Evolutionary conservation across 2,329 filamentous ascomycete genomes (phyloP), one percentile per base, ranked within the genome.

Genomic region (Penicillium sp.): DNA sequence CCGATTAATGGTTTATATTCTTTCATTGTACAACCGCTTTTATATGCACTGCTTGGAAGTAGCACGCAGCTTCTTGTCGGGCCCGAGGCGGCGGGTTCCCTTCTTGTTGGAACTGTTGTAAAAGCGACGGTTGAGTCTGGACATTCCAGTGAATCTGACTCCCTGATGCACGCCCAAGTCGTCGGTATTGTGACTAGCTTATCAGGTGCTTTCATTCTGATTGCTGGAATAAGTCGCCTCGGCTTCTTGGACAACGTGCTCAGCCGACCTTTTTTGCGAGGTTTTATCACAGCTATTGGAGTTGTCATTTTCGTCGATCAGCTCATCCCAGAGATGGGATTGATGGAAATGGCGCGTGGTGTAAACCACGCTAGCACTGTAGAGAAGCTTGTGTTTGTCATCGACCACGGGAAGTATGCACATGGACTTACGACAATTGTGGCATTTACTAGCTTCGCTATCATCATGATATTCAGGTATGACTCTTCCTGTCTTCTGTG

Each of bases 301-400:
- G 90, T 97, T 56, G 92, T 97, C 62, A 97, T 99, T 68, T 85
- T 95, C 40, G 90, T 97, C 35, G 94, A 97, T 71, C 94, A 99
- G 74, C 77, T 96, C 46, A 89, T 97, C 53, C 92, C 93, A 0
- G 91, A 97, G 72, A 81, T 96, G 65, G 94, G 94, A 0, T 80
- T 99, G 21, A 81, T 80, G 38, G 76, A 80, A 1, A 73, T 85
- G 18, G 90, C 91, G 0, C 84, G 83, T 1, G 81, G 83, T n/a
- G 83, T 91, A 2, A 83, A 83, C 45, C 93, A 97, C 67, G 91
- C 90, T 16, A 97, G 90, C 70, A 92, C 88, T 52, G 80, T 94
- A 48, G 87, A 93, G 60, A 97, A 97, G 74, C 78, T 97, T 26
- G 71, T 84, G 5, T 99, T 97, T 70, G 80, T 97, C 16, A 70